Conservation (phyloP, 441 rosid genomes). For the Eugenia klotzschiana region DNA sequence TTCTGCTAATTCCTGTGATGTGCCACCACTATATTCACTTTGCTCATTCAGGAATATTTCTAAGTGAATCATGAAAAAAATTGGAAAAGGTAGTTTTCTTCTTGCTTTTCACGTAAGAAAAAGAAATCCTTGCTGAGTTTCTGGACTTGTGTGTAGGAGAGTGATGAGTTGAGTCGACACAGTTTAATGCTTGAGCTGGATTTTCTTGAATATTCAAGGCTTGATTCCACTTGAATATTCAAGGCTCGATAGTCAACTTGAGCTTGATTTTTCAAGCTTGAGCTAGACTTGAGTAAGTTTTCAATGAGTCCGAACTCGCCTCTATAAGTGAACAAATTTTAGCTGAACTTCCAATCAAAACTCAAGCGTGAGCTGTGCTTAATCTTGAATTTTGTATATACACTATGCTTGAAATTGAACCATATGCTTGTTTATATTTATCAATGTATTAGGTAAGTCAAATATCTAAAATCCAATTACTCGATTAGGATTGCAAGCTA, state of each 20-base stretch:
- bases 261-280: neutral
- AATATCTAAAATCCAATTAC: neutral
- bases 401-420: neutral
- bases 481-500: neutral
- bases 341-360: neutral
- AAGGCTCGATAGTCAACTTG: neutral
- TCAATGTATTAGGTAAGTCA: neutral
- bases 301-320: neutral
- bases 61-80: neutral
- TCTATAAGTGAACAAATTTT: neutral
- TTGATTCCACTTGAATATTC: neutral
- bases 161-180: fast-evolving
- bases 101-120: neutral
- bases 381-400: neutral
- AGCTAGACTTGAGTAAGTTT: neutral
- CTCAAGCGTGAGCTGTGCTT: neutral
- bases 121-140: neutral
- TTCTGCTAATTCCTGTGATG: neutral
- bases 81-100: neutral
- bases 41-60: neutral
- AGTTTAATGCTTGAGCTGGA: neutral
- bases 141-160: neutral
- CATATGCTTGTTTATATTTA: neutral
- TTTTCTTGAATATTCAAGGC: neutral
- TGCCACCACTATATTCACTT: neutral